Evolutionary conservation across 805 yeast genomes (phyloP).

Genomic region (Barnettozyma populi): DNA sequence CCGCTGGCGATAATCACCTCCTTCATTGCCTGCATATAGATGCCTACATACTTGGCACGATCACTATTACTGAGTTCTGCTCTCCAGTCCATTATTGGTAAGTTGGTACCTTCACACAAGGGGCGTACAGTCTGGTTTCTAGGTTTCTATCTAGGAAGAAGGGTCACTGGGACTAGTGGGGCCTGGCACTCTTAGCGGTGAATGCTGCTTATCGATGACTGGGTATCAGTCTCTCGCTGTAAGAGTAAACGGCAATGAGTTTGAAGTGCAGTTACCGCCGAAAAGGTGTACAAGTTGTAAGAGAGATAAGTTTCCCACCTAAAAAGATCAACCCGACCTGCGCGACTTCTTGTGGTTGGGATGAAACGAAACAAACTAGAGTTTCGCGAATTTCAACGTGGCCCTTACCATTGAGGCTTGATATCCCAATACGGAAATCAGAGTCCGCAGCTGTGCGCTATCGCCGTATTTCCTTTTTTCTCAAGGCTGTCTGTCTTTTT

Average conservation of each 20-base stretch:
- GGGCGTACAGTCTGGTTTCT: too few relatives aligned
- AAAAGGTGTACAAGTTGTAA: neutral
- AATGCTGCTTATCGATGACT: neutral
- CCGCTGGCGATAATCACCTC: conserved; percentile 19
- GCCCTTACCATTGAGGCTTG: neutral
- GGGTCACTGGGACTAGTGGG: neutral
- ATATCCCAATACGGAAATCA: conserved; percentile 6
- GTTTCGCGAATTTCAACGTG: neutral
- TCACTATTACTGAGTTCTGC: conserved; percentile 19
- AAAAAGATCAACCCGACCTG: neutral
- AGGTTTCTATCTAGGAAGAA: too few relatives aligned
- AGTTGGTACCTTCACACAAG: neutral
- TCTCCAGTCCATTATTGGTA: conserved; percentile 24
- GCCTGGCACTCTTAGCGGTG: neutral
- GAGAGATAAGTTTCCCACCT: neutral
- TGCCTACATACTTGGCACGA: conserved; percentile 20
- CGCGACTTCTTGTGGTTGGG: neutral
- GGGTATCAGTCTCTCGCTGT: neutral
- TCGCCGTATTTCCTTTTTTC: neutral
- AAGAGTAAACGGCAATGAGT: neutral
- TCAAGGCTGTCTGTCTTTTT: neutral
- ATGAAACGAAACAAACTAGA: neutral
- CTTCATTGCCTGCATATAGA: conserved; percentile 19
- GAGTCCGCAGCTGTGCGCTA: neutral
- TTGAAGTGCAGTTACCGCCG: neutral